Evolutionary conservation across 192 early-diverging fungal species (phyloP).

Genomic region (Endogone sp.): DNA sequence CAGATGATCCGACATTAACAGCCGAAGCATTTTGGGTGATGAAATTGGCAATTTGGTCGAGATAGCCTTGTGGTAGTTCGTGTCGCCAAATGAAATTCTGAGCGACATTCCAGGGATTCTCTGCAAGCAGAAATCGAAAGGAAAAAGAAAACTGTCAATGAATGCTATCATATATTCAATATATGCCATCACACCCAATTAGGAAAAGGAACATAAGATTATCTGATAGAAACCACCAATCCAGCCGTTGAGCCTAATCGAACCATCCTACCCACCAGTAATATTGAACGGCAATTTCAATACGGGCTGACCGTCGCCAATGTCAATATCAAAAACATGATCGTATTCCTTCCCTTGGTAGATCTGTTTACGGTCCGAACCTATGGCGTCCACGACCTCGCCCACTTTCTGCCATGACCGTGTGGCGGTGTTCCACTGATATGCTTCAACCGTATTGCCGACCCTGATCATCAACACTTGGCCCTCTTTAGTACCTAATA

Average conservation of each 20-base stretch:
- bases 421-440: constrained; percentile 73
- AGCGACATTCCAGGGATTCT: constrained; percentile 92
- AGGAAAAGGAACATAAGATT: neutral
- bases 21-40: constrained; percentile 81
- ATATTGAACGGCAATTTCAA: constrained; percentile 94
- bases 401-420: constrained; percentile 85
- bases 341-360: constrained; percentile 92
- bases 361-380: constrained; percentile 68
- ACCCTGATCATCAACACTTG: constrained; percentile 87
- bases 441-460: constrained; percentile 72
- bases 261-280: constrained; percentile 39
- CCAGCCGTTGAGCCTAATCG: no score
- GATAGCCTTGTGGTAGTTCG: constrained; percentile 74
- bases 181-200: neutral
- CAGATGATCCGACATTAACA: constrained; percentile 45
- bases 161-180: neutral
- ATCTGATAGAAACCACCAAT: neutral
- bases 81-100: constrained; percentile 84
- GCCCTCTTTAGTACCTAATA: constrained; percentile 72
- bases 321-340: constrained; percentile 96
- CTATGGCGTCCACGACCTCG: constrained; percentile 88
- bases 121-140: constrained; percentile 32
- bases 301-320: constrained; percentile 71
- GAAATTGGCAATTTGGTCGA: constrained; percentile 95
- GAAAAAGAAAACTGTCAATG: constrained; percentile 1